Percentiles rank a stretch among this genome's conserved stretches.
Conservation (phyloP, 2,329 filamentous ascomycete species). For the Penicillium sp. region DNA sequence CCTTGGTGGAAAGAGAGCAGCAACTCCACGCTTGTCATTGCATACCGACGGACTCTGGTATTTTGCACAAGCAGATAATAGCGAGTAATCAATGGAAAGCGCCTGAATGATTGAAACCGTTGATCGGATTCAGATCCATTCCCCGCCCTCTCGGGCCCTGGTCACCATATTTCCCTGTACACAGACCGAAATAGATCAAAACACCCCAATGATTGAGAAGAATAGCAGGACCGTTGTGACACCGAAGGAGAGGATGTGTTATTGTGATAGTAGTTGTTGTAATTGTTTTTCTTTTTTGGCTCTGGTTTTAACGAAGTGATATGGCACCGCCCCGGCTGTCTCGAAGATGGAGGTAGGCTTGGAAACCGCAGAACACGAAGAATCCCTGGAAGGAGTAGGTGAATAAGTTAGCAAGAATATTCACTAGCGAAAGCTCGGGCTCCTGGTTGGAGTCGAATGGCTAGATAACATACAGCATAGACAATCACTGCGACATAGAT, state of each 20-base stretch:
- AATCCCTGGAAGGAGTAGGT: slow-evolving; percentile 64
- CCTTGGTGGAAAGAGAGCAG: slow-evolving; percentile 10
- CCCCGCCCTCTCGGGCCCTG: slow-evolving; percentile 15
- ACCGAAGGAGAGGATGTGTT: slow-evolving; percentile 20
- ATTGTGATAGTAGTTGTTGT: slow-evolving; percentile 13
- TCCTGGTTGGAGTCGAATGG: neutral
- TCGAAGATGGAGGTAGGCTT: slow-evolving; percentile 83
- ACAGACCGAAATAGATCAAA: slow-evolving; percentile 26
- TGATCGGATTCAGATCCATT: slow-evolving; percentile 19
- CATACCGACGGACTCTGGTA: slow-evolving; percentile 11
- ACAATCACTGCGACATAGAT: slow-evolving; percentile 87
- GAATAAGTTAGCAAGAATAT: slow-evolving; percentile 20
- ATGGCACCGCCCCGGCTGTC: slow-evolving; percentile 84
- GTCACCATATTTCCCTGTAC: slow-evolving; percentile 15
- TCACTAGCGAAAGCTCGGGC: neutral
- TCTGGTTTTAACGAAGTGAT: slow-evolving; percentile 61
- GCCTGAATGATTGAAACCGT: slow-evolving; percentile 5
- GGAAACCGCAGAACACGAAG: slow-evolving; percentile 86
- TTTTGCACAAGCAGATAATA: neutral
- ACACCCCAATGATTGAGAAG: slow-evolving; percentile 21
- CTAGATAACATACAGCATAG: slow-evolving; percentile 72
- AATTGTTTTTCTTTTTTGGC: neutral
- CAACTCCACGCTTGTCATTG: slow-evolving; percentile 7
- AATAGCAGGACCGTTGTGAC: slow-evolving; percentile 22
- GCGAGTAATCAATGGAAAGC: neutral